A percentile compares a stretch with the other conserved stretches of the same genome.
Conservation (phyloP, 352 stramenopile species). For the Phytopythium helicoides region DNA sequence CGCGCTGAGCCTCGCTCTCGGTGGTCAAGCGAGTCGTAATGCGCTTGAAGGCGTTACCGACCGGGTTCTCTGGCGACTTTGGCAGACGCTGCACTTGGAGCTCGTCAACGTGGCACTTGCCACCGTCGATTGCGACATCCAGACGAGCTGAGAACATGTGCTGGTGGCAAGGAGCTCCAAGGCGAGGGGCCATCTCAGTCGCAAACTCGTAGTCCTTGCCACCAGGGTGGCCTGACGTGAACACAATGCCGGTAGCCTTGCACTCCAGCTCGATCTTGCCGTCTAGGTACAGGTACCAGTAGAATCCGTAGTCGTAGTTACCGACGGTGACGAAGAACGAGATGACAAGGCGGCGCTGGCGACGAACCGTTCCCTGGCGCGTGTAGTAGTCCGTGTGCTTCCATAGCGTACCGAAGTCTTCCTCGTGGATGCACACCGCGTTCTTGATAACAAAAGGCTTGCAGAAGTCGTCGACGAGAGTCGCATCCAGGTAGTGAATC, state of each 20-base stretch:
- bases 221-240: conserved; percentile 64
- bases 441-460: conserved; percentile 59
- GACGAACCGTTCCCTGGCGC: conserved; percentile 38
- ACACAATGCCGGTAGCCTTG: conserved; percentile 78
- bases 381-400: conserved; percentile 64
- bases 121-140: conserved; percentile 71
- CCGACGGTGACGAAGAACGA: conserved; percentile 83
- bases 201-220: conserved; percentile 43
- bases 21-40: conserved; percentile 42
- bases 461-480: conserved; percentile 48
- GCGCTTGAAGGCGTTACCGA: conserved; percentile 58
- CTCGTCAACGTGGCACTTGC: conserved; percentile 44
- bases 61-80: conserved; percentile 40
- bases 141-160: conserved; percentile 77
- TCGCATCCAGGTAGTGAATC: conserved; percentile 85
- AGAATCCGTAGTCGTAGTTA: conserved; percentile 88
- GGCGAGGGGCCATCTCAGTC: conserved; percentile 46
- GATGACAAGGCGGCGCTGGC: conserved; percentile 75
- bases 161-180: conserved; percentile 68
- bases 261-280: conserved; percentile 80
- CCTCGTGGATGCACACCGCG: conserved; percentile 82
- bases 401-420: conserved; percentile 74
- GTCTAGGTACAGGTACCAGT: conserved; percentile 73
- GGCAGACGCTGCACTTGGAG: conserved; percentile 50
- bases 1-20: conserved; percentile 45